phyloP scores from a whole-genome alignment of 768 basidiomycete species.

The Termitomyces sp. region DNA sequence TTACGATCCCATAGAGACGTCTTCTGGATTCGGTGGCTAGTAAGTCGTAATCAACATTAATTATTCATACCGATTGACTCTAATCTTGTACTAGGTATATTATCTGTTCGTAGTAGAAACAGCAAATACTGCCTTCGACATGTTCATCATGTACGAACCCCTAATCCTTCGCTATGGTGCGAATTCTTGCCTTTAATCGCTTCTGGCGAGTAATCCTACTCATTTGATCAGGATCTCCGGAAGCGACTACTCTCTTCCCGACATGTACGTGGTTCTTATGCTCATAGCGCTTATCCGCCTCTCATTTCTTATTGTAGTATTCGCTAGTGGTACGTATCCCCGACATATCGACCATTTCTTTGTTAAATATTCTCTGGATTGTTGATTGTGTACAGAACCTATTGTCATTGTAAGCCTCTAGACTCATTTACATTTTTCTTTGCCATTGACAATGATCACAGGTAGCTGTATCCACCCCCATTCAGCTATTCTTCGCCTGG shows the following conservation, averaged over 20 bases:
- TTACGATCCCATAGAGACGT: constrained; percentile 25
- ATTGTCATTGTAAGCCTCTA: constrained; percentile 11
- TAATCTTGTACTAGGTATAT: constrained; percentile 21
- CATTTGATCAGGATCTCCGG: constrained; percentile 9
- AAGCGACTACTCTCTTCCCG: constrained; percentile 22
- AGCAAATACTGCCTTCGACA: constrained; percentile 33
- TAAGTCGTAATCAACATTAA: constrained; percentile 13
- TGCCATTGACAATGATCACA: not conserved
- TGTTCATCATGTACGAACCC: constrained; percentile 39
- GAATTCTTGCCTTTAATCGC: not conserved
- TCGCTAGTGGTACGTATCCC: not conserved
- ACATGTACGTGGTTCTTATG: constrained; percentile 21
- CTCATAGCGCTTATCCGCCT: not conserved
- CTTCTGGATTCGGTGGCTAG: constrained; percentile 32
- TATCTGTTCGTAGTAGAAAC: constrained; percentile 37
- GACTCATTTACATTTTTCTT: not conserved
- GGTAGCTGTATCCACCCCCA: constrained; percentile 23
- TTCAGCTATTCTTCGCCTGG: constrained; percentile 25
- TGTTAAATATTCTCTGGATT: not conserved
- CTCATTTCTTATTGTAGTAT: not conserved
- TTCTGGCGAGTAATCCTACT: not conserved
- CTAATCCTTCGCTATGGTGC: constrained; percentile 36
- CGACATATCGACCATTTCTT: not conserved
- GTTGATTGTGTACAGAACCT: constrained; percentile 18
- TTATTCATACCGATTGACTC: too few relatives aligned